Conservation (phyloP, 2,329 filamentous ascomycete genomes). For the Trichophyton equinum region DNA sequence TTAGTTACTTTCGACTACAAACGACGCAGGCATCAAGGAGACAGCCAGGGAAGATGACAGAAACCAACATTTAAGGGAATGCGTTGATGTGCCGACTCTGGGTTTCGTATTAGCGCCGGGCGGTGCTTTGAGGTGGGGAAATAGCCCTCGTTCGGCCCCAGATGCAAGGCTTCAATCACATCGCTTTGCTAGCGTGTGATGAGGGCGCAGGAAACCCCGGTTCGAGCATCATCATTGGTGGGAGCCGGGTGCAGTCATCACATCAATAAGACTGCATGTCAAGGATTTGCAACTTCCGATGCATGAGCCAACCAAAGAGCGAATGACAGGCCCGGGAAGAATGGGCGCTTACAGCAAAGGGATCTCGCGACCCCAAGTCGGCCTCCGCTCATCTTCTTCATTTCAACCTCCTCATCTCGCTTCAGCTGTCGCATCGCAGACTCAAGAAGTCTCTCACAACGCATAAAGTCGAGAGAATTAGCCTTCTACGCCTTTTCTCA, state of each 20-base stretch:
- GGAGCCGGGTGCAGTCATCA: neutral
- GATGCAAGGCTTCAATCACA: neutral
- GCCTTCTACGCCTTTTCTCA: neutral
- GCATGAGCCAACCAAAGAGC: neutral
- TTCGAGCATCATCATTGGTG: conserved; percentile 1
- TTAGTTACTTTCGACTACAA: neutral
- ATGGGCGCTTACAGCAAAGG: conserved; percentile 5
- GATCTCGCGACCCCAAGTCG: neutral
- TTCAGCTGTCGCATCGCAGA: neutral
- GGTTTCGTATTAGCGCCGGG: neutral
- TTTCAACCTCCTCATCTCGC: neutral
- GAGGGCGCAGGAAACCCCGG: conserved; percentile 2
- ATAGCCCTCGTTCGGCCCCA: neutral
- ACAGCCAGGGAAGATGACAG: neutral
- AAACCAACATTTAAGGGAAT: neutral
- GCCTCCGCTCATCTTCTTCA: neutral
- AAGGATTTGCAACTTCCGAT: neutral
- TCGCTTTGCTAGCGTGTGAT: conserved; percentile 6
- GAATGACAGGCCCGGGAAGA: neutral
- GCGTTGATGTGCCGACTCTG: neutral
- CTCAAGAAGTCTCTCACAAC: neutral
- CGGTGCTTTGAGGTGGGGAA: neutral
- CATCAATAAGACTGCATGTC: neutral
- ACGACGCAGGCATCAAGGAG: neutral
- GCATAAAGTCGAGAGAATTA: neutral